Evolutionary conservation across 371 early-diverging fungal genomes (phyloP).

Genomic region (Circinella umbellata): DNA sequence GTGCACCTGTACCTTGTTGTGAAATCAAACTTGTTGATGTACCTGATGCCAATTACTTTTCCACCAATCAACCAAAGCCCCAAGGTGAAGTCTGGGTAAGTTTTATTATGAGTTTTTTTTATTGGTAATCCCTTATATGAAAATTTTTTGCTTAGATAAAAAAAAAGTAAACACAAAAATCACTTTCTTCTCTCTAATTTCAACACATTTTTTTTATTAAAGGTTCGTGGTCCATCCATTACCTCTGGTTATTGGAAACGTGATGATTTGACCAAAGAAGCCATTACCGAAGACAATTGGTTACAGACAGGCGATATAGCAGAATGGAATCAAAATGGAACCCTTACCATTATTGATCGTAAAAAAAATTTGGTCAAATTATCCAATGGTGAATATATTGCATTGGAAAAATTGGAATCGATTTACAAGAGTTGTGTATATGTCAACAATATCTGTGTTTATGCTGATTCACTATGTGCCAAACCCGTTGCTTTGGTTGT

Average conservation of each 20-base stretch:
- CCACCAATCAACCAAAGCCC: conserved; percentile 68
- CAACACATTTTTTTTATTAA: neutral
- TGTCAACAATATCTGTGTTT: conserved; percentile 86
- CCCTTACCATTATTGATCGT: conserved; percentile 77
- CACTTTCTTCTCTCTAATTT: neutral
- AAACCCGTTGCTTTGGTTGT: conserved; percentile 78
- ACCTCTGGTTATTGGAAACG: conserved; percentile 75
- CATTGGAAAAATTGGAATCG: conserved; percentile 96
- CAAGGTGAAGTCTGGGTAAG: conserved; percentile 86
- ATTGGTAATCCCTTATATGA: too few relatives aligned
- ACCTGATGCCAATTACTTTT: conserved; percentile 77
- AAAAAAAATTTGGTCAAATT: conserved; percentile 87
- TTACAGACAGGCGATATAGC: conserved; percentile 89
- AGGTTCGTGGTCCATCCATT: conserved; percentile 70
- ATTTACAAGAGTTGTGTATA: conserved; percentile 80
- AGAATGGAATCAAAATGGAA: conserved; percentile 70
- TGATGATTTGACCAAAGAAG: conserved; percentile 69
- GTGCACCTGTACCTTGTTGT: conserved; percentile 82
- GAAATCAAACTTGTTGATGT: conserved; percentile 92
- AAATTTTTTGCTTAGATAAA: too few relatives aligned
- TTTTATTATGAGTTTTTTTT: neutral
- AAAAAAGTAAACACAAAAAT: too few relatives aligned
- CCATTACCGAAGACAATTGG: conserved; percentile 85
- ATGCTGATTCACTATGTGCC: conserved; percentile 74
- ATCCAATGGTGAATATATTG: conserved; percentile 90